Base-by-base conservation (phyloP, 208 protist genomes). In the Trypanosoma cruzi region DNA sequence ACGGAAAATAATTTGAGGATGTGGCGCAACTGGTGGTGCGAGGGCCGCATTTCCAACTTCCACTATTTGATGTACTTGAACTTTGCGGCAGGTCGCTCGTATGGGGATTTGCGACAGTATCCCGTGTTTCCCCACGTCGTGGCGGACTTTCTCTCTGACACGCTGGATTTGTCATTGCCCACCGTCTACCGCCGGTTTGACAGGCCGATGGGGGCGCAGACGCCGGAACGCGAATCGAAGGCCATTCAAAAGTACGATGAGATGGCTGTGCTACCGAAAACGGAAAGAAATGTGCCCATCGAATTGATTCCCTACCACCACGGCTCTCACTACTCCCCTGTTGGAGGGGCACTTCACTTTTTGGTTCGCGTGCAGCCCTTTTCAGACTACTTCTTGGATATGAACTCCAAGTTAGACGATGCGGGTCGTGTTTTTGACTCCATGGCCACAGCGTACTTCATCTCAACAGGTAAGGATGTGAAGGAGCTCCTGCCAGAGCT, bases 351-450 rank as follows among this genome's bases (percentile, higher is more conserved):
- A 13, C 67, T 98, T 31, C 86, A 90, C 60, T 99, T 85, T 68
- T 71, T 98, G 22, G 73, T 98, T 16, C 82, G 97, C 42, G 37
- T 98, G 5, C 91, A 98, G 75, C 98, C 98, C 24, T 99, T 98
- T 83, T 89, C 93, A 0, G 65, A 82, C 40, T 77, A 71, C 66
- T 82, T 82, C 60, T 6, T 80, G 55, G 44, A 74, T 59, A 80
- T 80, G 74, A 80, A 80, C 37, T 75, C 68, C 36, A 71, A 50
- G 29, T 44, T 80, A 18, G 74, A 80, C 37, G 74, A 80, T 61
- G 68, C 74, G 26, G 68, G 50, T 57, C 67, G 74, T 40, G 74
- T 80, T 2, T 80, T 80, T 80, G 74, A 72, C n/a, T 80, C 74
- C 44, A 64, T 74, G 61, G 70, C 62, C 22, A 37, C 61, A 1